These are phyloP conservation scores for Plasmodium gaboni DNA, from an alignment of 169 alveolate genomes.

Conservation along the genomic window DNA sequence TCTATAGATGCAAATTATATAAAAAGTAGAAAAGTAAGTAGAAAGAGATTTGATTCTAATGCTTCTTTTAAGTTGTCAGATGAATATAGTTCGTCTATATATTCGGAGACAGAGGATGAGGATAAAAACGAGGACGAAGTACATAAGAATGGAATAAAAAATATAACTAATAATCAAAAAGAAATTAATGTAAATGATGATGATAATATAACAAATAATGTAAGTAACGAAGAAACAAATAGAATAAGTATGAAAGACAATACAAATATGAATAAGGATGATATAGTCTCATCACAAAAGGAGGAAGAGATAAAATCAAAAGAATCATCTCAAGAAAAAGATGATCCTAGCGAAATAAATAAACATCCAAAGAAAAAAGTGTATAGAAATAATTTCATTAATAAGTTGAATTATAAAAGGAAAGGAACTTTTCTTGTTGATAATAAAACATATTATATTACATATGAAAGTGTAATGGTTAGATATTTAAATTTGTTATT, in stretches of 20 bases:
- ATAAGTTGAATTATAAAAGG: conserved; percentile 18
- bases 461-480: conserved; percentile 49
- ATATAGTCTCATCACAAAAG: background rate
- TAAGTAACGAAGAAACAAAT: background rate
- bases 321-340: background rate
- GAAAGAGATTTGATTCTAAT: conserved; percentile 39
- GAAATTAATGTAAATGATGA: background rate
- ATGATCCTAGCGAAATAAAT: background rate
- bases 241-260: background rate
- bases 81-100: conserved; percentile 53
- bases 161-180: background rate
- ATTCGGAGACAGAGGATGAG: conserved; percentile 55
- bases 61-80: conserved; percentile 37
- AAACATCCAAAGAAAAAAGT: background rate
- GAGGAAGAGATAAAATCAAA: background rate
- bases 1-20: conserved; percentile 38
- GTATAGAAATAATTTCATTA: background rate
- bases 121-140: background rate
- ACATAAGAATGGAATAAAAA: background rate
- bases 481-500: conserved; percentile 43
- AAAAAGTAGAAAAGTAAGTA: conserved; percentile 35
- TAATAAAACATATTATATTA: conserved; percentile 30
- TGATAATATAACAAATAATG: background rate
- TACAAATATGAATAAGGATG: background rate
- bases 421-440: conserved; percentile 23